Evolutionary conservation across 441 rosid genomes (phyloP).

Genomic region (Omphalea diandra): DNA sequence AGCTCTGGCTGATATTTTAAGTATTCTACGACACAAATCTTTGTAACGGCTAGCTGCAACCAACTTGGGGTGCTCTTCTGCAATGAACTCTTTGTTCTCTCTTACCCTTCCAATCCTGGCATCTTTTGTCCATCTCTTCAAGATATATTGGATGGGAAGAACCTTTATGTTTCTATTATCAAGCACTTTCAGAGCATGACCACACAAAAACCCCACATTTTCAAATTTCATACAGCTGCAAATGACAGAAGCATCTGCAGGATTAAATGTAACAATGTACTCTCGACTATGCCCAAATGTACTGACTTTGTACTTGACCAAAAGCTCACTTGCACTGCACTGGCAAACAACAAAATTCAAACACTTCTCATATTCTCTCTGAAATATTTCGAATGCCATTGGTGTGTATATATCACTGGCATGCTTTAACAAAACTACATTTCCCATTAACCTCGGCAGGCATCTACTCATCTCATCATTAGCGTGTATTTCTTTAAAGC

Average conservation of each 20-base stretch:
- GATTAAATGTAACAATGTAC: constrained; percentile 5
- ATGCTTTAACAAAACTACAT: constrained; percentile 23
- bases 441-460: constrained; percentile 15
- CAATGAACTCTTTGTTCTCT: neutral
- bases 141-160: constrained; percentile 13
- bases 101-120: neutral
- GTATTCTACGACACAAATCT: constrained; percentile 8
- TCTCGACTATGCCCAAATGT: constrained; percentile 10
- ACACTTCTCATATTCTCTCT: constrained; percentile 22
- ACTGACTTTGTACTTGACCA: constrained; percentile 12
- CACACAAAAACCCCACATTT: constrained; percentile 19
- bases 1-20: constrained; percentile 14
- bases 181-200: constrained; percentile 23
- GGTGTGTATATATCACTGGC: constrained; percentile 17
- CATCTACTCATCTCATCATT: constrained; percentile 18
- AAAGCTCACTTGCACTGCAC: constrained; percentile 5
- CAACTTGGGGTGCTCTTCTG: constrained; percentile 1
- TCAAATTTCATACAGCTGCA: constrained; percentile 25
- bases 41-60: constrained; percentile 18
- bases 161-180: constrained; percentile 19
- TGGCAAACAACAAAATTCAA: constrained; percentile 12
- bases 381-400: constrained; percentile 19
- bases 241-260: constrained; percentile 13
- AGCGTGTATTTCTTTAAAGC: constrained; percentile 15
- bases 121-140: constrained; percentile 22